A percentile compares a stretch with the other conserved stretches of the same genome.
Evolutionary conservation across 2,329 filamentous ascomycete genomes (phyloP).

Genomic region (Lecanoromycetidae sp.): DNA sequence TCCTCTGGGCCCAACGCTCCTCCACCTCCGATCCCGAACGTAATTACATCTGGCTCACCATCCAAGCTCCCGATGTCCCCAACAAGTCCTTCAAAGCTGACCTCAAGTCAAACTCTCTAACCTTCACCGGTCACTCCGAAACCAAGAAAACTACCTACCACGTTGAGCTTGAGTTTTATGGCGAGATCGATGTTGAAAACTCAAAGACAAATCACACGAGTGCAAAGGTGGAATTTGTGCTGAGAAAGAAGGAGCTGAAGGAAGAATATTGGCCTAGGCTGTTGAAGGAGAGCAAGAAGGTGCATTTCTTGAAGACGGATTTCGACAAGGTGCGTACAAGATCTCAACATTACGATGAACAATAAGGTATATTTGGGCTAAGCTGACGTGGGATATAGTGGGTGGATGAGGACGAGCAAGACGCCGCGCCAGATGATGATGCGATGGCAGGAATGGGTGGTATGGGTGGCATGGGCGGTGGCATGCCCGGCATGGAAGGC

Average conservation of each 20-base stretch:
- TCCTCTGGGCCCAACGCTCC: slow-evolving; percentile 97
- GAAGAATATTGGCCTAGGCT: slow-evolving; percentile 93
- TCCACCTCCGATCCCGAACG: slow-evolving; percentile 64
- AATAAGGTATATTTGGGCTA: no score
- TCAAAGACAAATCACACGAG: slow-evolving; percentile 80
- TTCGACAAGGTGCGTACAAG: slow-evolving; percentile 71
- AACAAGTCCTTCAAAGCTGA: slow-evolving; percentile 67
- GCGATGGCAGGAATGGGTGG: slow-evolving; percentile 41
- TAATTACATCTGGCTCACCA: slow-evolving; percentile 91
- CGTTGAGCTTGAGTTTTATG: slow-evolving; percentile 77
- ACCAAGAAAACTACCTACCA: slow-evolving; percentile 80
- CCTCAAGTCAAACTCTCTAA: slow-evolving; percentile 62
- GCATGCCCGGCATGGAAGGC: slow-evolving; percentile 33
- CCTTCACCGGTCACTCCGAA: slow-evolving; percentile 70
- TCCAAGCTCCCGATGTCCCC: slow-evolving; percentile 75
- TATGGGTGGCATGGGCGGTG: slow-evolving; percentile 38
- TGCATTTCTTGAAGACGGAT: slow-evolving; percentile 95
- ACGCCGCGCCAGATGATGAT: slow-evolving; percentile 76
- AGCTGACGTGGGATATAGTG: slow-evolving; percentile 41
- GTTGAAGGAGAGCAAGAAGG: slow-evolving; percentile 77
- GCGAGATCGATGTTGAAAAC: slow-evolving; percentile 73
- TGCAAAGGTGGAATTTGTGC: slow-evolving; percentile 78
- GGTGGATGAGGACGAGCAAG: slow-evolving; percentile 98
- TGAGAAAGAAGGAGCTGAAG: slow-evolving; percentile 94
- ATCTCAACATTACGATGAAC: no score